A percentile compares a stretch with the other conserved stretches of the same genome.
phyloP scores from a whole-genome alignment of 345 rosid species.

The Eucalyptus albens region DNA sequence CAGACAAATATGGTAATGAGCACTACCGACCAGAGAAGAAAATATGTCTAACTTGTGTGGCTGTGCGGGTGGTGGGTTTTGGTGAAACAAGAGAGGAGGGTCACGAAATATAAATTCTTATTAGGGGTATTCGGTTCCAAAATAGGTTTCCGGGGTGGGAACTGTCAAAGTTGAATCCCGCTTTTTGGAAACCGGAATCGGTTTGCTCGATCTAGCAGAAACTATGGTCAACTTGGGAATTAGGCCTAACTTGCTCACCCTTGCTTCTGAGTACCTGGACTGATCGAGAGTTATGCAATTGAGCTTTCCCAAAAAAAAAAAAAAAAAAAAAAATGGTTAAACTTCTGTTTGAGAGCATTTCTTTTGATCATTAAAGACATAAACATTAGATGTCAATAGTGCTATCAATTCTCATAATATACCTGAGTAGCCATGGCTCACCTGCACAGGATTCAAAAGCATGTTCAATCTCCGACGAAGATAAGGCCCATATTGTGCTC shows the following conservation, averaged over 20 bases:
- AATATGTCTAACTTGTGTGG: not conserved
- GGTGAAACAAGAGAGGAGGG: not conserved
- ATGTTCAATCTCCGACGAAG: slow-evolving; percentile 63
- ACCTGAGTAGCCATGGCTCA: not conserved
- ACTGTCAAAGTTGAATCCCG: not conserved
- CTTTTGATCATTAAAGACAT: not conserved
- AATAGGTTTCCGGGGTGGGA: not conserved
- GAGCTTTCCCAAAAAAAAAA: not conserved
- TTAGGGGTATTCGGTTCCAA: not conserved
- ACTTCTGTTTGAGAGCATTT: not conserved
- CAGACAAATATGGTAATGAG: not conserved
- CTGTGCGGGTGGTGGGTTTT: not conserved
- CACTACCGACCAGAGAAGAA: not conserved
- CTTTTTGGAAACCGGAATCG: not conserved
- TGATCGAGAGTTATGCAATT: not conserved
- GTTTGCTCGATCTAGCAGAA: not conserved
- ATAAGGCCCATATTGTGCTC: slow-evolving; percentile 67
- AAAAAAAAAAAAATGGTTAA: not conserved
- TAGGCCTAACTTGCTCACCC: not conserved
- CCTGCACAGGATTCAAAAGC: slow-evolving; percentile 80
- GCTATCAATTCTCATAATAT: not conserved
- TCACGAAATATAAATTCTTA: not conserved
- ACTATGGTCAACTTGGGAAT: not conserved
- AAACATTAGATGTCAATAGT: not conserved
- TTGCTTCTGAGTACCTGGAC: not conserved